Conservation (phyloP, 2,329 filamentous ascomycete species). For the Phyllachora maydis region DNA sequence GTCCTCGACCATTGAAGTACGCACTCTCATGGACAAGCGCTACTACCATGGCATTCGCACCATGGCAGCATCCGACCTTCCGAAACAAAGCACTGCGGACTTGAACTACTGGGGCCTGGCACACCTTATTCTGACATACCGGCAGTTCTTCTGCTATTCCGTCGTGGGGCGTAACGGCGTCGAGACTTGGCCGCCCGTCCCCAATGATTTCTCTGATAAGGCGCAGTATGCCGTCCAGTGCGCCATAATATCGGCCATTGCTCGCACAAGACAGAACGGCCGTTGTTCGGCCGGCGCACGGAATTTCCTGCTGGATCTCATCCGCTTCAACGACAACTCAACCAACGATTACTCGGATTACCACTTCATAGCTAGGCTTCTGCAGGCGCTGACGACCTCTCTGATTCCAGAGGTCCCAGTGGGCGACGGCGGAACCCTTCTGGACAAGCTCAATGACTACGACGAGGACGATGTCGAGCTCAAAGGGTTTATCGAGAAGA, state of each 20-base stretch:
- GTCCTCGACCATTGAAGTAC: conserved; percentile 70
- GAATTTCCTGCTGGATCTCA: conserved; percentile 68
- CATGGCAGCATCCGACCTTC: conserved; percentile 62
- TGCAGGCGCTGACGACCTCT: conserved; percentile 39
- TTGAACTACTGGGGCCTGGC: conserved; percentile 59
- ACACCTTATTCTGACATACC: conserved; percentile 72
- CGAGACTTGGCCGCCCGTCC: conserved; percentile 55
- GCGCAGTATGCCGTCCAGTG: conserved; percentile 69
- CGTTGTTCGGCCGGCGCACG: conserved; percentile 64
- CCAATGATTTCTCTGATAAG: conserved; percentile 84
- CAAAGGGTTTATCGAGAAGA: conserved; percentile 26
- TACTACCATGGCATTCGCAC: conserved; percentile 89
- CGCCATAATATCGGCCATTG: conserved; percentile 63
- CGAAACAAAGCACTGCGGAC: conserved; percentile 50
- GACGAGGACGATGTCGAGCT: conserved; percentile 20
- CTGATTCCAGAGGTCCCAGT: conserved; percentile 25
- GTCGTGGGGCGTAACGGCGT: conserved; percentile 11
- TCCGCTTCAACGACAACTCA: conserved; percentile 88
- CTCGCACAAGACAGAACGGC: conserved; percentile 57
- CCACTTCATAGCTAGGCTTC: conserved; percentile 66
- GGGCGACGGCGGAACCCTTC: conserved; percentile 8
- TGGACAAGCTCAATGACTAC: conserved; percentile 16
- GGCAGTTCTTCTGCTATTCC: conserved; percentile 67
- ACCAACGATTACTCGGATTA: conserved; percentile 80
- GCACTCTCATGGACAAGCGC: conserved; percentile 75